Evolutionary conservation across 2,329 filamentous ascomycete species (phyloP).

Genomic region (Monosporascus sp.): DNA sequence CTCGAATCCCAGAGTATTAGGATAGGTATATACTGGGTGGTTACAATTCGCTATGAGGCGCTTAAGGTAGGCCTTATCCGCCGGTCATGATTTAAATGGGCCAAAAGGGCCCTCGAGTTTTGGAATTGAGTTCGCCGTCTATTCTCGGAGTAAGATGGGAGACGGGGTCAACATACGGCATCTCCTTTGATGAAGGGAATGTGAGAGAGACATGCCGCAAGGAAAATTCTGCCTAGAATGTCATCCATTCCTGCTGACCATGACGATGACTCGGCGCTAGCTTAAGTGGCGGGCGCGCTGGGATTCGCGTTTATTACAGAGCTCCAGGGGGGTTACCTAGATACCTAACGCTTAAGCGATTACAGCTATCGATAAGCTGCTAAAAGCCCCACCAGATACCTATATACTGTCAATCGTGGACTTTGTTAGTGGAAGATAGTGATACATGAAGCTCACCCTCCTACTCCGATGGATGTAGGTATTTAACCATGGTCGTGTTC

Average conservation of each 20-base stretch:
- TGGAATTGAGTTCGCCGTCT: too few relatives aligned
- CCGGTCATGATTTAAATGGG: too few relatives aligned
- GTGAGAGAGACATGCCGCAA: not conserved
- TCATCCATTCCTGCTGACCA: not conserved
- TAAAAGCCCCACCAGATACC: not conserved
- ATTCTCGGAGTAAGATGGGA: not conserved
- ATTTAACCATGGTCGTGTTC: not conserved
- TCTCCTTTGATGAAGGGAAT: not conserved
- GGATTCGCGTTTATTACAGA: not conserved
- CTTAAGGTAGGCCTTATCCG: not conserved
- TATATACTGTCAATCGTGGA: not conserved
- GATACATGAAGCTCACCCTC: too few relatives aligned
- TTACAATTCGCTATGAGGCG: not conserved
- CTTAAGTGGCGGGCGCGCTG: not conserved
- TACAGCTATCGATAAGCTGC: not conserved
- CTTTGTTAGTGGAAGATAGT: too few relatives aligned
- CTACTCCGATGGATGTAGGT: not conserved
- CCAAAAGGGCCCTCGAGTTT: too few relatives aligned
- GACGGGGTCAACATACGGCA: not conserved
- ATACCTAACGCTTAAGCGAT: too few relatives aligned
- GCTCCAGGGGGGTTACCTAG: too few relatives aligned
- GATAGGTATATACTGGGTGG: not conserved
- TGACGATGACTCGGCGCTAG: constrained; percentile 15
- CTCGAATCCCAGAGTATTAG: too few relatives aligned
- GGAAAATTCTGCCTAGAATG: not conserved